phyloP scores from a whole-genome alignment of 352 stramenopile genomes.

The Globisporangium abappressorium region DNA sequence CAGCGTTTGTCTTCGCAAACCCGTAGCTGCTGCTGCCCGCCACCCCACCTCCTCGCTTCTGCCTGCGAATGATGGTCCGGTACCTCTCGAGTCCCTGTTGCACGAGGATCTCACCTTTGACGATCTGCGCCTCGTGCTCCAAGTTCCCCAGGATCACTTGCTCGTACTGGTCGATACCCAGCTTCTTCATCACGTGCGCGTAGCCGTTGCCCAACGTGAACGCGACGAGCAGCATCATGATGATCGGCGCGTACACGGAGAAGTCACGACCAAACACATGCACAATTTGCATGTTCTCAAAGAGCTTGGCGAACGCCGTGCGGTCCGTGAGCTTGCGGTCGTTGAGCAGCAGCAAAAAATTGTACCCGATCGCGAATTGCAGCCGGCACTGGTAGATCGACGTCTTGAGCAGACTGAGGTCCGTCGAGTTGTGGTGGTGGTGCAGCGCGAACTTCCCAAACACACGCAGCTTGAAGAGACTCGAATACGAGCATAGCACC shows the following conservation, averaged over 20 bases:
- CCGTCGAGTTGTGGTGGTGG: conserved; percentile 52
- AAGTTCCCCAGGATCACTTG: conserved; percentile 36
- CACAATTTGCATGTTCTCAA: conserved; percentile 52
- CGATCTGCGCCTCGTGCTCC: conserved; percentile 39
- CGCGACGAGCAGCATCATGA: conserved; percentile 48
- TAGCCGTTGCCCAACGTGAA: conserved; percentile 56
- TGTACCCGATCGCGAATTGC: conserved; percentile 70
- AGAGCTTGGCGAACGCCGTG: conserved; percentile 57
- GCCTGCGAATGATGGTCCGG: conserved; percentile 27
- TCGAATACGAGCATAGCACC: conserved; percentile 53
- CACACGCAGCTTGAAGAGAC: conserved; percentile 54
- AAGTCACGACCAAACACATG: conserved; percentile 46
- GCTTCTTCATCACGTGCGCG: conserved; percentile 40
- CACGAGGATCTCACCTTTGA: conserved; percentile 46
- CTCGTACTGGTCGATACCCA: conserved; percentile 74
- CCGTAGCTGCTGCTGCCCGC: conserved; percentile 27
- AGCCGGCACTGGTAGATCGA: conserved; percentile 63
- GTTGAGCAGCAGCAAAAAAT: conserved; percentile 58
- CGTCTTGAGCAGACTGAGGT: conserved; percentile 56
- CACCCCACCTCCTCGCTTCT: conserved; percentile 22
- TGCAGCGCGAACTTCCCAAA: conserved; percentile 51
- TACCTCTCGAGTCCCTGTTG: conserved; percentile 49
- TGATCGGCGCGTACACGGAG: conserved; percentile 48
- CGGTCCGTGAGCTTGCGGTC: conserved; percentile 29
- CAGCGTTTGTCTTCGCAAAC: conserved; percentile 15